Percentiles rank a stretch among this genome's conserved stretches.
Evolutionary conservation across 495 filamentous ascomycete species (phyloP).

Genomic region (Hypoxylon fuscum): DNA sequence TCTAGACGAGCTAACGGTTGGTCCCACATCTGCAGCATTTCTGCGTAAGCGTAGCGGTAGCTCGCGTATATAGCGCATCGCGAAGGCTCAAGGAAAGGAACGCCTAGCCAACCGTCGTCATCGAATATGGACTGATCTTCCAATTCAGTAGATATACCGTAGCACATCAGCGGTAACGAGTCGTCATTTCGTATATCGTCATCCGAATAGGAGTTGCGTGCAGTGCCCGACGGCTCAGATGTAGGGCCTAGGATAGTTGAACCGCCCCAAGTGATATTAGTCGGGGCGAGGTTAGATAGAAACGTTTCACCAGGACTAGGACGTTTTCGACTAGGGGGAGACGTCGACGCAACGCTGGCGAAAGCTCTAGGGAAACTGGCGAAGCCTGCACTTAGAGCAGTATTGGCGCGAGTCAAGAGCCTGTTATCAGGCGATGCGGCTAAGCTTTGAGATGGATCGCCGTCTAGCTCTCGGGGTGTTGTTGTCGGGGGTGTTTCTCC

Average conservation of each 20-base stretch:
- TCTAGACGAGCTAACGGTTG: conserved; percentile 78
- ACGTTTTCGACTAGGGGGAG: conserved; percentile 76
- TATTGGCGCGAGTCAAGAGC: conserved; percentile 59
- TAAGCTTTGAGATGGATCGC: conserved; percentile 63
- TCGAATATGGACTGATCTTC: conserved; percentile 83
- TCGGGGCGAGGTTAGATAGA: conserved; percentile 66
- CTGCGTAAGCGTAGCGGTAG: conserved; percentile 83
- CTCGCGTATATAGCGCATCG: conserved; percentile 67
- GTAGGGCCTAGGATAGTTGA: conserved; percentile 65
- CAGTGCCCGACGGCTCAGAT: conserved; percentile 51
- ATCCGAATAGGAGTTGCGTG: conserved; percentile 58
- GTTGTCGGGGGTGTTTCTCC: conserved; percentile 74
- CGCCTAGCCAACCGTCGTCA: conserved; percentile 73
- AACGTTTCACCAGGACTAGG: conserved; percentile 73
- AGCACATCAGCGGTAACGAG: conserved; percentile 50
- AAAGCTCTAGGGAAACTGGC: conserved; percentile 79
- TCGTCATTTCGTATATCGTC: conserved; percentile 55
- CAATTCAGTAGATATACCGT: conserved; percentile 68
- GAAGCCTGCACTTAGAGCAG: conserved; percentile 69
- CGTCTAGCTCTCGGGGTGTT: conserved; percentile 45
- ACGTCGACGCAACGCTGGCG: conserved; percentile 71
- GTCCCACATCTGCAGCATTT: conserved; percentile 84
- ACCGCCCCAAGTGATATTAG: conserved; percentile 71
- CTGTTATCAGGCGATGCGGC: conserved; percentile 77
- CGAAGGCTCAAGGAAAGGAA: conserved; percentile 73